Evolutionary conservation across 495 filamentous ascomycete species (phyloP).

Genomic region (Hypomontagnella submonticulosa): DNA sequence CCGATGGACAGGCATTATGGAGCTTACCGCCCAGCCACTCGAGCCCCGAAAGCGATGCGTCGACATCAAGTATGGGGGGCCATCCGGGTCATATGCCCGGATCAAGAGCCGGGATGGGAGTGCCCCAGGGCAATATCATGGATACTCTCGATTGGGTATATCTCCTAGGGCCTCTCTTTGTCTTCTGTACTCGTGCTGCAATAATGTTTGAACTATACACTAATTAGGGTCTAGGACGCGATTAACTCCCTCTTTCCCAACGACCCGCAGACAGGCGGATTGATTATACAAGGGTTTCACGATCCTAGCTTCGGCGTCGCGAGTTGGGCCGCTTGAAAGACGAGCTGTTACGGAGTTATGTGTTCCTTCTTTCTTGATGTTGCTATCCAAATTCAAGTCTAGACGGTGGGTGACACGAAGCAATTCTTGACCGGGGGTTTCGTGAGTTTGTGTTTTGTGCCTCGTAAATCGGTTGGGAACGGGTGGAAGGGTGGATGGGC

Average conservation of each 20-base stretch:
- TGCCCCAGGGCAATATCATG: slow-evolving; percentile 45
- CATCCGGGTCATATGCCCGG: slow-evolving; percentile 7
- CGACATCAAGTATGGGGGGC: slow-evolving; percentile 31
- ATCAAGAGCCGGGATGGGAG: slow-evolving; percentile 15
- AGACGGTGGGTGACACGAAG: slow-evolving; percentile 31
- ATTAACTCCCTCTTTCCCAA: slow-evolving; percentile 51
- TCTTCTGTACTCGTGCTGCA: not conserved
- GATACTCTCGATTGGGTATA: slow-evolving; percentile 53
- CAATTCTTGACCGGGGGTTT: slow-evolving; percentile 18
- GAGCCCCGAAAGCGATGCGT: slow-evolving; percentile 52
- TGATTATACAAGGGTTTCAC: slow-evolving; percentile 49
- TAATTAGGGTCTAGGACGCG: slow-evolving; percentile 40
- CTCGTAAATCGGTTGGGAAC: slow-evolving; percentile 9
- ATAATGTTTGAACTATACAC: not conserved
- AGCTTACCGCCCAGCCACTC: slow-evolving; percentile 51
- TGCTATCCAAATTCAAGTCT: slow-evolving; percentile 6
- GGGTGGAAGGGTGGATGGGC: not conserved
- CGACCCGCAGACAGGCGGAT: slow-evolving; percentile 52
- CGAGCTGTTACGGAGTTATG: not conserved
- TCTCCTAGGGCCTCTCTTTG: slow-evolving; percentile 3
- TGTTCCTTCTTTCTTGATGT: not conserved
- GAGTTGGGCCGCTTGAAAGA: slow-evolving; percentile 34
- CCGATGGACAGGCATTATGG: slow-evolving; percentile 59
- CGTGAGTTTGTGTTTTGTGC: not conserved
- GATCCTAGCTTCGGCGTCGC: slow-evolving; percentile 46